Evolutionary conservation across 2,329 filamentous ascomycete species (phyloP), one percentile per base, ranked within the genome.

Genomic region (Chaetothyriales sp.): DNA sequence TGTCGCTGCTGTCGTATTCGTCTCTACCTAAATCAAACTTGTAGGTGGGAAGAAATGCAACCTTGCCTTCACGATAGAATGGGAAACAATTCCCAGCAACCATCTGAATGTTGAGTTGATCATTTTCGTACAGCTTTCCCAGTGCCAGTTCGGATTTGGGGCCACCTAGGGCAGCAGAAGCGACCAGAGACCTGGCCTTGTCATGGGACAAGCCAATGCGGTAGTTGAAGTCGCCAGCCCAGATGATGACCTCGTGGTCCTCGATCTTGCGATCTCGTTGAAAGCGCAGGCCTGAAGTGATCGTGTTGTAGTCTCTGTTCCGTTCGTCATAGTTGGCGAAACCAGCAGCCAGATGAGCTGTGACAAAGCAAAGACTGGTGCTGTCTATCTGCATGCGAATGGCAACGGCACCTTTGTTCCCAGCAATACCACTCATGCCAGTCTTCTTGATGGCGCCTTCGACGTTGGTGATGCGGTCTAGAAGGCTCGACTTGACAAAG

Each of bases 141-240:
- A 47, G 44, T 28, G 18, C 46, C 33, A 59, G 54, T 33, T 60
- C 59, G 80, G 74, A 95, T 89, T 63, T 97, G 85, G 64, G 95
- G 94, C 48, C 97, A 51, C 84, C 85, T 9, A 94, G 73, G 62
- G 95, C 84, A 22, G 78, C 74, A 51, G 78, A 76, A 60, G 83
- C 78, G 51, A 95, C 80, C 8, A 94, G 71, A 29, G 82, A 77
- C 58, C 86, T 83, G 6, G 88, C 86, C 54, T 77, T 82, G 43
- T 95, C 88, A 58, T 87, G 81, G 45, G 77, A 77, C 52, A 97
- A 75, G 1, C 89, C 90, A 61, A 98, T 94, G 18, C 92, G 84
- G 68, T 98, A 98, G 65, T 98, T 98, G 73, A 98, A 98, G 67
- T 98, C 92, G 4, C 92, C 92, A 44, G 95, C 77, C 90, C 92